phyloP scores from a whole-genome alignment of 176 grass and related monocot species.

The Pontederia crassipes region DNA sequence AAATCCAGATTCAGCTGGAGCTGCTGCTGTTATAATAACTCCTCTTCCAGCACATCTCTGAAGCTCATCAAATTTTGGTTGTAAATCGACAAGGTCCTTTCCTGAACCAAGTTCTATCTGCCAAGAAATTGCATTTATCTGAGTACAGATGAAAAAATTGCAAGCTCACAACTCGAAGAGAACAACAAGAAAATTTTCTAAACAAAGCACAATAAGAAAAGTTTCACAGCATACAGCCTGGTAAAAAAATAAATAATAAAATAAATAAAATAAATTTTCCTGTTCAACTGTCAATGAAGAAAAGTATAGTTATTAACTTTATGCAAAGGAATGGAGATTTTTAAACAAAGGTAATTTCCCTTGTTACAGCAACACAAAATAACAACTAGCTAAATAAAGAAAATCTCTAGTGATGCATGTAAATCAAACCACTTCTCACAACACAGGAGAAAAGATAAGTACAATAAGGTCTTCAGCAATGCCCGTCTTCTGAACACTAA shows the following conservation, averaged over 20 bases:
- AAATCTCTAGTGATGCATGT: background rate
- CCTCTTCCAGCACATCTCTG: conserved; percentile 33
- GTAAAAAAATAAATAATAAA: too few species aligned
- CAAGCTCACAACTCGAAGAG: too few species aligned
- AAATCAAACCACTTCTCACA: background rate
- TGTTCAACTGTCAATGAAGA: too few species aligned
- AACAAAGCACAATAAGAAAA: too few species aligned
- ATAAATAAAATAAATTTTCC: too few species aligned
- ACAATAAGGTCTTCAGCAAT: conserved; percentile 40
- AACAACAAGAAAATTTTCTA: too few species aligned
- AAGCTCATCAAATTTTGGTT: conserved; percentile 49
- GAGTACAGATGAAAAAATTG: background rate
- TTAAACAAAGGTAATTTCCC: too few species aligned
- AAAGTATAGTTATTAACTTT: too few species aligned
- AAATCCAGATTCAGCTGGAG: conserved; percentile 51
- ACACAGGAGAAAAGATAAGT: conserved; percentile 12
- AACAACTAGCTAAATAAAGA: background rate
- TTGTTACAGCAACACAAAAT: too few species aligned
- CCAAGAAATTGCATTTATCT: background rate
- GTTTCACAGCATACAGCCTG: too few species aligned
- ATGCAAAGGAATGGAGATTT: too few species aligned
- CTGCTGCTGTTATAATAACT: conserved; percentile 49
- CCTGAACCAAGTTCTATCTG: conserved; percentile 74
- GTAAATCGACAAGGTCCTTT: conserved; percentile 44
- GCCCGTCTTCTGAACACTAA: conserved; percentile 45